Conservation (phyloP, 805 yeast genomes). For the Grigorovia humatica region DNA sequence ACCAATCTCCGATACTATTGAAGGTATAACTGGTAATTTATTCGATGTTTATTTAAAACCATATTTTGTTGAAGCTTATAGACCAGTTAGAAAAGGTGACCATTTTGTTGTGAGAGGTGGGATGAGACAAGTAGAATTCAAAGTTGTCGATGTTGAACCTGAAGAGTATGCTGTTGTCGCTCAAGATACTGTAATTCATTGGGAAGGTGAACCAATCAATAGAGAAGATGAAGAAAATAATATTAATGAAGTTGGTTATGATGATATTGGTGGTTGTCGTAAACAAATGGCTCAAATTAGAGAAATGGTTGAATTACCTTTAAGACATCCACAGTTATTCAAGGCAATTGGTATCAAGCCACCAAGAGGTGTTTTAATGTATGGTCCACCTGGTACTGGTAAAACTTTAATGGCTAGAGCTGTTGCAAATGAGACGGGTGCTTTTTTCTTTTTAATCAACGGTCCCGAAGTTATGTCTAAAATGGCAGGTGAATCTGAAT, state of each 20-base stretch:
- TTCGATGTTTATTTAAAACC: constrained; percentile 96
- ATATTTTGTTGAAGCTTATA: constrained; percentile 95
- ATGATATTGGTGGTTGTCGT: constrained; percentile 98
- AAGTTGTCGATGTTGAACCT: constrained; percentile 96
- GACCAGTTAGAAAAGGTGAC: constrained; percentile 97
- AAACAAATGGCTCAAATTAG: constrained; percentile 99
- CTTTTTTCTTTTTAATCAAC: constrained; percentile 92
- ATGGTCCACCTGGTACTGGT: constrained; percentile 99
- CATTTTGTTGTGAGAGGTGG: constrained; percentile 95
- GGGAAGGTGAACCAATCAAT: constrained; percentile 98
- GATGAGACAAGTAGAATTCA: constrained; percentile 98
- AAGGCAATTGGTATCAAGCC: constrained; percentile 98
- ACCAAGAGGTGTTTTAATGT: constrained; percentile 95
- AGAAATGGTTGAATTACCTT: constrained; percentile 94
- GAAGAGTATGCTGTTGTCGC: constrained; percentile 96
- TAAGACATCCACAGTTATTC: constrained; percentile 96
- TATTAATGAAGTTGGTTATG: constrained; percentile 95
- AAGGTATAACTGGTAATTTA: constrained; percentile 92
- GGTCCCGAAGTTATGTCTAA: constrained; percentile 99
- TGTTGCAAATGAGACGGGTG: constrained; percentile 99
- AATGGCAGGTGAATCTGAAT: constrained; percentile 99
- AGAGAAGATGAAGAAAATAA: constrained; percentile 55
- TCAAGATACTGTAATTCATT: constrained; percentile 95
- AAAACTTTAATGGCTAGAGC: constrained; percentile 98
- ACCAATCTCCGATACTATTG: constrained; percentile 97